Evolutionary conservation across 1,139 yeast genomes (phyloP).

Genomic region (Zygoascus sp.): DNA sequence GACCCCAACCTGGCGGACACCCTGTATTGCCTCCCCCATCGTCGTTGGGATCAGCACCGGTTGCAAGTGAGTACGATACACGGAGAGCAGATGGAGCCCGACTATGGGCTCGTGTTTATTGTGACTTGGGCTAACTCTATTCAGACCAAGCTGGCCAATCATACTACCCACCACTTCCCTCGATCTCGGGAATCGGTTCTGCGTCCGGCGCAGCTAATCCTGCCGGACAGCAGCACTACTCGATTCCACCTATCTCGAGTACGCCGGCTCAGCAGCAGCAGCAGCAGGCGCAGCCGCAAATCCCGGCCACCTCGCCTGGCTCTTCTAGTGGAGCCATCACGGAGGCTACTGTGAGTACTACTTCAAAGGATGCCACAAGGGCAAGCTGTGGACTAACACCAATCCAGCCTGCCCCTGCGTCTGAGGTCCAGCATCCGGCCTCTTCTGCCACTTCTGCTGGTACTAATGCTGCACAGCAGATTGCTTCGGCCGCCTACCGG

Average conservation of each 20-base stretch:
- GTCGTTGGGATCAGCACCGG: slow-evolving; percentile 11
- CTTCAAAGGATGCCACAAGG: not conserved
- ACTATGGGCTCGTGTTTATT: too few relatives aligned
- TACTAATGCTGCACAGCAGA: slow-evolving; percentile 25
- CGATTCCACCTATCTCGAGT: slow-evolving; percentile 20
- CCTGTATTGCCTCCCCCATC: slow-evolving; percentile 17
- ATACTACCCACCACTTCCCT: slow-evolving; percentile 13
- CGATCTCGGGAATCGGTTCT: slow-evolving; percentile 12
- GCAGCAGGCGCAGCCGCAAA: slow-evolving; percentile 24
- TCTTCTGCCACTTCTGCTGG: not conserved
- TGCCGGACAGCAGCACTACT: slow-evolving; percentile 10
- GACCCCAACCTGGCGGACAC: slow-evolving; percentile 15
- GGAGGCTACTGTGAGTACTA: slow-evolving; percentile 6
- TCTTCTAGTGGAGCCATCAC: not conserved
- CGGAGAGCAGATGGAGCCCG: too few relatives aligned
- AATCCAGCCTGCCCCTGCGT: not conserved
- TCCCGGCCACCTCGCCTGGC: slow-evolving; percentile 6
- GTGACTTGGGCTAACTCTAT: too few relatives aligned
- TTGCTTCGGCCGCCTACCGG: slow-evolving; percentile 50
- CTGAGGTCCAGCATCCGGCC: not conserved
- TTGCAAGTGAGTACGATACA: slow-evolving; percentile 1
- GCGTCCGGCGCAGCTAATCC: slow-evolving; percentile 1
- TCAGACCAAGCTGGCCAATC: slow-evolving; percentile 6
- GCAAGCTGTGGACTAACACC: not conserved
- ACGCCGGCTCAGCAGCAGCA: slow-evolving; percentile 22